Evolutionary conservation across 495 filamentous ascomycete species (phyloP).

Genomic region (Hypomontagnella monticulosa): DNA sequence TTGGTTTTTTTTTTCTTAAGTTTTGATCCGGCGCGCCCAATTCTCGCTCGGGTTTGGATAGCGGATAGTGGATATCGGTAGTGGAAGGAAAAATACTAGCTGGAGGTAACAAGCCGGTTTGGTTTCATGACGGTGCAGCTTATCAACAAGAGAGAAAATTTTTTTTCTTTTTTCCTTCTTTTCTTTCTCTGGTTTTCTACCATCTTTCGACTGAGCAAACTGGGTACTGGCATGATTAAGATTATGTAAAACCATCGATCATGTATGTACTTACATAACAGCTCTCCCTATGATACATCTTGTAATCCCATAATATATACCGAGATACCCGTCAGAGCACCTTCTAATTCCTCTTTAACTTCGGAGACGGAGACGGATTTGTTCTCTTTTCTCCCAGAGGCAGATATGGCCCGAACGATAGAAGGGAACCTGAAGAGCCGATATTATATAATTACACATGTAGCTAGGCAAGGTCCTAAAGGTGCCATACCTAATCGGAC

Average conservation of each 20-base stretch:
- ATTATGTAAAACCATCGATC: conserved; percentile 52
- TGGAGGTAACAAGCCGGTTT: conserved; percentile 17
- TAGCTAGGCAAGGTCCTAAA: background rate
- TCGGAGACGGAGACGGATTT: conserved; percentile 14
- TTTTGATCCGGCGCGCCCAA: conserved; percentile 13
- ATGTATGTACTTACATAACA: conserved; percentile 31
- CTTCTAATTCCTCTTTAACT: conserved; percentile 9
- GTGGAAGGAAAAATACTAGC: background rate
- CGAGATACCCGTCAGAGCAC: background rate
- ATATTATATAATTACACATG: conserved; percentile 11
- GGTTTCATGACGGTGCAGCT: conserved; percentile 25
- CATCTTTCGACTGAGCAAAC: conserved; percentile 23
- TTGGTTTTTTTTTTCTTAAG: conserved; percentile 6
- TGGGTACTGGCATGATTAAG: conserved; percentile 37
- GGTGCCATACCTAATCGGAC: conserved; percentile 24
- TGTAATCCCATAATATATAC: conserved; percentile 1
- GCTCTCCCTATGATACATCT: conserved; percentile 9
- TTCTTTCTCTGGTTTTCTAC: background rate
- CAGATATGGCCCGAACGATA: background rate
- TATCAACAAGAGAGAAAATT: conserved; percentile 23
- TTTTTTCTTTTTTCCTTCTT: conserved; percentile 6
- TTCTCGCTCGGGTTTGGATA: conserved; percentile 17
- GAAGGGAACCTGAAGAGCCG: background rate
- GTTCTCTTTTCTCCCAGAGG: conserved; percentile 5
- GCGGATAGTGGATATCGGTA: background rate